These are phyloP conservation scores for Bacidia gigantensis DNA, from an alignment of 495 filamentous ascomycete genomes.

Conservation along the genomic window DNA sequence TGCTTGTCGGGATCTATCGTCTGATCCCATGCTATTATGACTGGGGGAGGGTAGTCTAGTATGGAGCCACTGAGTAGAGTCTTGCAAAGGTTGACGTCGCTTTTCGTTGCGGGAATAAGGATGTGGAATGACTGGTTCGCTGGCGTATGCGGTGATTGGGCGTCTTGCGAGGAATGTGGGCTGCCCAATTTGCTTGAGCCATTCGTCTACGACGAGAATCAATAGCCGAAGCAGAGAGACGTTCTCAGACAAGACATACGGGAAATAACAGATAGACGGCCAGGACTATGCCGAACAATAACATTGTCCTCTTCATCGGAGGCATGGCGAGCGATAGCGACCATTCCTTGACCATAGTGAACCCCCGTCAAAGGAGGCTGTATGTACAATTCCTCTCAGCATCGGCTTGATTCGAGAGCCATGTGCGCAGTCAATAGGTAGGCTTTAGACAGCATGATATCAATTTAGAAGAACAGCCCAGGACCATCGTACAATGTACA, in stretches of 20 bases:
- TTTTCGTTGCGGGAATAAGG: constrained; percentile 7
- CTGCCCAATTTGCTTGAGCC: too few relatives aligned
- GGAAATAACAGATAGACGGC: not conserved
- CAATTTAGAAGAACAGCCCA: too few relatives aligned
- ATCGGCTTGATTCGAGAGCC: too few relatives aligned
- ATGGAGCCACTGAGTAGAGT: not conserved
- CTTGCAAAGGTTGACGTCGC: constrained; percentile 8
- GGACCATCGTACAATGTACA: too few relatives aligned
- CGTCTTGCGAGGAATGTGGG: not conserved
- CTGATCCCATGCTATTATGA: constrained; percentile 5
- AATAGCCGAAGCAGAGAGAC: too few relatives aligned
- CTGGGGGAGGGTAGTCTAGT: constrained; percentile 7
- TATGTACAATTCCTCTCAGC: too few relatives aligned
- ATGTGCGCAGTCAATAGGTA: too few relatives aligned
- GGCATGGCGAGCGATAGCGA: not conserved
- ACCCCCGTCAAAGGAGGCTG: too few relatives aligned
- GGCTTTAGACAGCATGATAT: too few relatives aligned
- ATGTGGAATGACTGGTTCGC: constrained; percentile 1
- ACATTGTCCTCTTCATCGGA: not conserved
- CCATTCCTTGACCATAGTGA: too few relatives aligned
- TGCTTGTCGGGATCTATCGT: not conserved
- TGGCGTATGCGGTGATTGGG: not conserved
- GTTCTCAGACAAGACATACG: not conserved
- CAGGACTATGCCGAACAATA: not conserved
- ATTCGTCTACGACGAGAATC: too few relatives aligned